Evolutionary conservation across 352 stramenopile genomes (phyloP).

Genomic region (Phytopythium delawarense): DNA sequence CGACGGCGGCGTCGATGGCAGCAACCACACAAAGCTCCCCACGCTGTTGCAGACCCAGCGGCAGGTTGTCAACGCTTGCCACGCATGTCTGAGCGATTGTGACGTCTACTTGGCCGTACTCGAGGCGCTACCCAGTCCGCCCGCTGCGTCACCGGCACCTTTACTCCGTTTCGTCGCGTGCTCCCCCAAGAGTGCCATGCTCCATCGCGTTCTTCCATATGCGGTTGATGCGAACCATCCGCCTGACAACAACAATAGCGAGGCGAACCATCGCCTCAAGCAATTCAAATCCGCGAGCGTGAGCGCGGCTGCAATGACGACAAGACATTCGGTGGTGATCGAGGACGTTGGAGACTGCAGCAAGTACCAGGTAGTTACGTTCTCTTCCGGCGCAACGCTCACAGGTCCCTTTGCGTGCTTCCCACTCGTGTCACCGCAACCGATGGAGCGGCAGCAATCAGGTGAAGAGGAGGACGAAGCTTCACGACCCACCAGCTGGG

Average conservation of each 20-base stretch:
- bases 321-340: constrained; percentile 24
- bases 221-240: background rate
- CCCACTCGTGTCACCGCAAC: constrained; percentile 21
- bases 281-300: constrained; percentile 2
- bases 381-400: constrained; percentile 10
- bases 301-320: constrained; percentile 34
- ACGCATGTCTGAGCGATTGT: constrained; percentile 58
- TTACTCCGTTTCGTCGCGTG: constrained; percentile 45
- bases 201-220: constrained; percentile 23
- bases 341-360: constrained; percentile 26
- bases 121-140: constrained; percentile 42
- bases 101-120: constrained; percentile 70
- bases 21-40: constrained; percentile 23
- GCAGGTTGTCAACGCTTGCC: constrained; percentile 45
- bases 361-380: constrained; percentile 17
- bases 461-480: background rate
- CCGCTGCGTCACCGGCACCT: constrained; percentile 16
- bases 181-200: constrained; percentile 52
- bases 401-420: constrained; percentile 57
- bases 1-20: constrained; percentile 8
- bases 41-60: constrained; percentile 63
- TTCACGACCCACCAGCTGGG: background rate
- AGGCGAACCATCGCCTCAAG: background rate
- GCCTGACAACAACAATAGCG: background rate
- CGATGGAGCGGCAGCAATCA: background rate